Conservation (phyloP, 2,329 filamentous ascomycete genomes). For the Alternaria arborescens region DNA sequence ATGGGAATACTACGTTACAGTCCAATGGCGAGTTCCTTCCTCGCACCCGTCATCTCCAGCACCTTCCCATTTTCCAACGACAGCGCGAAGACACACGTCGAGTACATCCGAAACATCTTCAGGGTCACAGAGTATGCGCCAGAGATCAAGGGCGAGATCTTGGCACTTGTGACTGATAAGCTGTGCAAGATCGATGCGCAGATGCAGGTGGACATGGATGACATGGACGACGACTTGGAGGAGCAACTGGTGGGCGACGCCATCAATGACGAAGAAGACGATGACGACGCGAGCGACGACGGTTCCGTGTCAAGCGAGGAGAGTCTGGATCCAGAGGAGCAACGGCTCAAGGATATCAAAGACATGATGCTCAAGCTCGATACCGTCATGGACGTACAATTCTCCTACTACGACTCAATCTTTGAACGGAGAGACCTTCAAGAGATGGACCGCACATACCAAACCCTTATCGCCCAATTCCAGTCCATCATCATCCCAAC, state of each 20-base stretch:
- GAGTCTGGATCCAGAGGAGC: slow-evolving; percentile 64
- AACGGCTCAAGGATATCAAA: slow-evolving; percentile 74
- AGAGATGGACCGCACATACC: slow-evolving; percentile 76
- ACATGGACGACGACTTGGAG: slow-evolving; percentile 87
- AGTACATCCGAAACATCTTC: slow-evolving; percentile 88
- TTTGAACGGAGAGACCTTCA: slow-evolving; percentile 72
- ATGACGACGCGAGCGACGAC: slow-evolving; percentile 69
- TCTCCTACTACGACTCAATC: slow-evolving; percentile 78
- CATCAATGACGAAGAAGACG: slow-evolving; percentile 54
- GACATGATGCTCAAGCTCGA: slow-evolving; percentile 92
- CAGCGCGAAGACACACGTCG: slow-evolving; percentile 78
- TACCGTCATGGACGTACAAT: slow-evolving; percentile 85
- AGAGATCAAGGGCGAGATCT: slow-evolving; percentile 78
- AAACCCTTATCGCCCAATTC: slow-evolving; percentile 85
- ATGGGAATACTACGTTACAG: slow-evolving; percentile 81
- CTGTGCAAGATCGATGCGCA: slow-evolving; percentile 95
- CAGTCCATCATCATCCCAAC: slow-evolving; percentile 87
- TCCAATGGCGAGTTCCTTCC: slow-evolving; percentile 75
- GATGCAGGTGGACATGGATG: slow-evolving; percentile 91
- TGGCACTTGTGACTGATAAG: slow-evolving; percentile 83
- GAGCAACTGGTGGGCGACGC: slow-evolving; percentile 72
- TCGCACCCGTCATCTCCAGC: slow-evolving; percentile 71
- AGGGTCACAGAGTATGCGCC: slow-evolving; percentile 79
- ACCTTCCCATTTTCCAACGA: slow-evolving; percentile 83
- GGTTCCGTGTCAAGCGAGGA: slow-evolving; percentile 76